phyloP scores from a whole-genome alignment of 1,139 yeast species.

The Wickerhamomyces sp. region DNA sequence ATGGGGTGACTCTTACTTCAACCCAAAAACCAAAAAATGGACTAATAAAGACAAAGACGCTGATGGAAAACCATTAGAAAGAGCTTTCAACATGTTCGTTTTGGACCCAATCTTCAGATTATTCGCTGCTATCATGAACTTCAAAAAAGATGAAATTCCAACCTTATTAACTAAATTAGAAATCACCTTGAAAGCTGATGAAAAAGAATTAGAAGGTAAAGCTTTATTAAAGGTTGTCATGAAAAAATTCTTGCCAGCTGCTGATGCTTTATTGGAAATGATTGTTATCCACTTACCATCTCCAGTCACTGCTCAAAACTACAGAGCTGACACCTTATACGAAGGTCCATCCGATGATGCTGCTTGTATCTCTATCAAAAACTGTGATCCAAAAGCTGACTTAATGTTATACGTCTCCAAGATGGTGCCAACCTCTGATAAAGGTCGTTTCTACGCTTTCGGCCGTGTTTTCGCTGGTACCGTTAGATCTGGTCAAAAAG shows the following conservation, averaged over 20 bases:
- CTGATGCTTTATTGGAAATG: conserved; percentile 99
- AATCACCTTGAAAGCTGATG: conserved; percentile 85
- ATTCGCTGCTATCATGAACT: conserved; percentile 93
- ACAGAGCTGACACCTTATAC: conserved; percentile 99
- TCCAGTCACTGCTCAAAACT: conserved; percentile 97
- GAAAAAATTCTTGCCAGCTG: conserved; percentile 99
- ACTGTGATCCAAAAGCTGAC: conserved; percentile 98
- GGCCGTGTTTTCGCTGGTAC: conserved; percentile 99
- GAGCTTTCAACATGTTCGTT: conserved; percentile 99
- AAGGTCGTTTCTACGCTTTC: conserved; percentile 99
- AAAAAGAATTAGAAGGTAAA: conserved; percentile 97
- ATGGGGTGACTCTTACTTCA: conserved; percentile 99
- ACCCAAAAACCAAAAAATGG: conserved; percentile 99
- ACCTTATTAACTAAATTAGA: conserved; percentile 88
- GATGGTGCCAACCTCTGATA: conserved; percentile 99
- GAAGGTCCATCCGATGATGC: conserved; percentile 99
- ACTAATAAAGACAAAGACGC: conserved; percentile 95
- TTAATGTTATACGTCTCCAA: conserved; percentile 99
- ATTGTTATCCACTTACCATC: conserved; percentile 98
- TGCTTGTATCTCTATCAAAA: conserved; percentile 86
- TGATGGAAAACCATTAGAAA: conserved; percentile 91
- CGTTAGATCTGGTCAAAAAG: conserved; percentile 97
- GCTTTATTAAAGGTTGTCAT: conserved; percentile 96
- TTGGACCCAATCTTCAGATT: conserved; percentile 99
- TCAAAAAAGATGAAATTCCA: conserved; percentile 95